These are phyloP conservation scores for Alternaria sp. DNA, from an alignment of 2,329 filamentous ascomycete species.

Conservation along the genomic window DNA sequence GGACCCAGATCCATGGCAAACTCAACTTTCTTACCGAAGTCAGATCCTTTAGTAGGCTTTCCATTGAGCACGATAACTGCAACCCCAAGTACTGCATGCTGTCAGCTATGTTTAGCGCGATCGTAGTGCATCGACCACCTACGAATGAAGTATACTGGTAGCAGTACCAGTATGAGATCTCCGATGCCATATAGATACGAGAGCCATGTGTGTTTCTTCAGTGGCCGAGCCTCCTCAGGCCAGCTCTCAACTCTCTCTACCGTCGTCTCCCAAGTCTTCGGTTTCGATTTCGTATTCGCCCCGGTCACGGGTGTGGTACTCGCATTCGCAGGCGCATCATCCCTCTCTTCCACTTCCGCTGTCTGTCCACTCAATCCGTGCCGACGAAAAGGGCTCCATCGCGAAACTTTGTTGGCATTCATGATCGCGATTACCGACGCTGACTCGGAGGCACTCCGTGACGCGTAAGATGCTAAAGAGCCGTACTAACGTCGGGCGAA, in stretches of 20 bases:
- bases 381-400: slow-evolving; percentile 25
- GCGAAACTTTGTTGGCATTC: slow-evolving; percentile 18
- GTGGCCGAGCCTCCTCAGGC: slow-evolving; percentile 36
- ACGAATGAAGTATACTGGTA: slow-evolving; percentile 50
- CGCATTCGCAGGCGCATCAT: background rate
- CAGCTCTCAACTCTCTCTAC: slow-evolving; percentile 38
- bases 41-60: too few relatives aligned
- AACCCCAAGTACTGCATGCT: too few relatives aligned
- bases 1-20: too few relatives aligned
- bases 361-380: slow-evolving; percentile 5
- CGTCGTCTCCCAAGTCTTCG: slow-evolving; percentile 36
- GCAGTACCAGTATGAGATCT: too few relatives aligned
- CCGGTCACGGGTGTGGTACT: slow-evolving; percentile 15
- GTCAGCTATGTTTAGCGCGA: too few relatives aligned
- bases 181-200: slow-evolving; percentile 26
- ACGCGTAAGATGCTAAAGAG: background rate
- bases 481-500: background rate
- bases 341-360: slow-evolving; percentile 7
- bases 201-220: slow-evolving; percentile 39
- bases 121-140: too few relatives aligned
- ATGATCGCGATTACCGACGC: slow-evolving; percentile 5
- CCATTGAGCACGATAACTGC: too few relatives aligned
- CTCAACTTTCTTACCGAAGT: too few relatives aligned
- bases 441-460: slow-evolving; percentile 15
- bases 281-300: slow-evolving; percentile 12